These are phyloP conservation scores for Astragalus membranaceus DNA, from an alignment of 306 rosid species.

Conservation along the genomic window DNA sequence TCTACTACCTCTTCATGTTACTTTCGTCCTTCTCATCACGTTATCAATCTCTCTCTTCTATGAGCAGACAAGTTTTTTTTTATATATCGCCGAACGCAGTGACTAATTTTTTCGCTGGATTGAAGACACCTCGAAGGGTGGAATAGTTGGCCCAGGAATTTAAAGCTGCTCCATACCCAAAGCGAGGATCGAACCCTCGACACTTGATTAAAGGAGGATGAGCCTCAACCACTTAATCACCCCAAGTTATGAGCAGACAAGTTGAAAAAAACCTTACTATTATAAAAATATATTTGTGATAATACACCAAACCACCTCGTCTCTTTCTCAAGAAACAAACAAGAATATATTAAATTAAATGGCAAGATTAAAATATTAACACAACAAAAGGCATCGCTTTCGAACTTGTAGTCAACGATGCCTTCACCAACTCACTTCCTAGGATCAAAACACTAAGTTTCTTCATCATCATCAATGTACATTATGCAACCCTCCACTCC, in stretches of 20 bases:
- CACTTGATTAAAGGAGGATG: too few relatives aligned
- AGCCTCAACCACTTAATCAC: too few relatives aligned
- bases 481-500: neutral
- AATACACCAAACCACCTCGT: constrained; percentile 25
- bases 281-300: neutral
- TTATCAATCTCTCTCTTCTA: constrained; percentile 21
- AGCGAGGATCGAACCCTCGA: too few relatives aligned
- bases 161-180: too few relatives aligned
- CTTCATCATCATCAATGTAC: constrained; percentile 22
- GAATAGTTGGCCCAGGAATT: too few relatives aligned
- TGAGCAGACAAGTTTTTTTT: constrained; percentile 19
- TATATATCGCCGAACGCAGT: too few relatives aligned
- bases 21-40: constrained; percentile 31
- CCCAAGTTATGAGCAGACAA: constrained; percentile 21
- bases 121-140: too few relatives aligned
- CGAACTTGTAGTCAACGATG: constrained; percentile 43
- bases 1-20: constrained; percentile 38
- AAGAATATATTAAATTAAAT: constrained; percentile 1
- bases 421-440: constrained; percentile 45
- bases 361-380: constrained; percentile 1
- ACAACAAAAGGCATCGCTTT: constrained; percentile 34
- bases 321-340: constrained; percentile 39
- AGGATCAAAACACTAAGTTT: constrained; percentile 29
- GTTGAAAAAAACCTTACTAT: constrained; percentile 23
- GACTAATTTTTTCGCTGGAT: too few relatives aligned